Evolutionary conservation across 2,329 filamentous ascomycete species (phyloP).

Genomic region (Emmonsiellopsis sp.): DNA sequence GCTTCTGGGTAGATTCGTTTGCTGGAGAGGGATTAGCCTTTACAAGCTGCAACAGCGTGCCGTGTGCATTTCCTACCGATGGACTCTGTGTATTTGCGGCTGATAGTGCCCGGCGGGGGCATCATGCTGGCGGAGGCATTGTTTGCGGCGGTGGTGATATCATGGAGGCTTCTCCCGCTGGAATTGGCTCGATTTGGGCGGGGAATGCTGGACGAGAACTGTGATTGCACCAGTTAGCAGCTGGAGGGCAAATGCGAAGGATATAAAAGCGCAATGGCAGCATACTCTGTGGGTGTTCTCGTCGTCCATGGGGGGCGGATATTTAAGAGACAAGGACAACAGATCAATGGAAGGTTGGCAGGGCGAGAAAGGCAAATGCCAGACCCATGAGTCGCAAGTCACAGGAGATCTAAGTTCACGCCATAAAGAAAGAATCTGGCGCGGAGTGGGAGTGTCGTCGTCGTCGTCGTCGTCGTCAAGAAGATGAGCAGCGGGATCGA

Average conservation of each 20-base stretch:
- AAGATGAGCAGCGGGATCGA: neutral
- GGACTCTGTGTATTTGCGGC: conserved; percentile 44
- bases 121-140: conserved; percentile 44
- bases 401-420: no score
- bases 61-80: conserved; percentile 30
- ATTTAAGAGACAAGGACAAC: neutral
- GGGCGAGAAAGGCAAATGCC: no score
- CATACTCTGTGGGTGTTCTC: conserved; percentile 9
- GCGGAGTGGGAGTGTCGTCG: neutral
- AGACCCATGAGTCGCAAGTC: no score
- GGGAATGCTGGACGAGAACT: conserved; percentile 8
- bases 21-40: conserved; percentile 19
- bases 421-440: no score
- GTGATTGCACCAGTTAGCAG: neutral
- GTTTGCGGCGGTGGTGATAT: conserved; percentile 43
- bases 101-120: conserved; percentile 33
- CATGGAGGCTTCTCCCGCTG: conserved; percentile 31
- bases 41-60: conserved; percentile 4
- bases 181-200: conserved; percentile 12
- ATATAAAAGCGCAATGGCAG: neutral
- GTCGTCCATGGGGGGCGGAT: conserved; percentile 6
- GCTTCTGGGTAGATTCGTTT: conserved; percentile 49
- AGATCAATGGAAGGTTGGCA: neutral
- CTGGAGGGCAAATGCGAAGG: neutral
- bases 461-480: neutral